These are phyloP conservation scores for Lolium rigidum DNA, from an alignment of 176 grass and related monocot genomes.

Conservation along the genomic window DNA sequence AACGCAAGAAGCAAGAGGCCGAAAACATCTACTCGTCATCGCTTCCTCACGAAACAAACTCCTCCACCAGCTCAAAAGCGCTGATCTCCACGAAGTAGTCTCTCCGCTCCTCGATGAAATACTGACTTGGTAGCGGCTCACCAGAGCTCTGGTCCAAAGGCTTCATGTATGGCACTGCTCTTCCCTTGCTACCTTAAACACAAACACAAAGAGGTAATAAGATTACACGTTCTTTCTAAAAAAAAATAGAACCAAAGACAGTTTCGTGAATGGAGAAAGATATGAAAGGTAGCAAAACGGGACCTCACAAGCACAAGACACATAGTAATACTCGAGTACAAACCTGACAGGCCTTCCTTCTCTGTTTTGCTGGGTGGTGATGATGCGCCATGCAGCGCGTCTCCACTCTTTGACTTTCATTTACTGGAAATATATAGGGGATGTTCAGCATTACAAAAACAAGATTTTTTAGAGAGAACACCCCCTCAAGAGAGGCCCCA, in stretches of 20 bases:
- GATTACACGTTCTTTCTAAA: not conserved
- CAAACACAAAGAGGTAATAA: not conserved
- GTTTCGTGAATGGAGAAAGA: not conserved
- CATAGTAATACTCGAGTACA: not conserved
- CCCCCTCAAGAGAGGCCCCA: no score
- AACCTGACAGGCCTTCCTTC: not conserved
- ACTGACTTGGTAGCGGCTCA: not conserved
- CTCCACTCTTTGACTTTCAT: not conserved
- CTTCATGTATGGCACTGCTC: not conserved
- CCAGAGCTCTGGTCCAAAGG: not conserved
- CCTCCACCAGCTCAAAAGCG: no score
- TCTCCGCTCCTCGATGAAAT: slow-evolving; percentile 2
- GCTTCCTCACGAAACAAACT: no score
- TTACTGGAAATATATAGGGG: not conserved
- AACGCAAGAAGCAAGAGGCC: no score
- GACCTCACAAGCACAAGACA: not conserved
- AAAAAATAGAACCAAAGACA: not conserved
- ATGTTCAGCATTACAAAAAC: not conserved
- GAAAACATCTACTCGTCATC: no score
- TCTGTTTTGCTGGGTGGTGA: not conserved
- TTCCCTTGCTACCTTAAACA: not conserved
- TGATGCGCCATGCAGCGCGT: not conserved
- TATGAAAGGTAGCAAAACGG: not conserved
- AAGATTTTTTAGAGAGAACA: no score
- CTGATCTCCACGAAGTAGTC: not conserved